These are phyloP conservation scores for Parathielavia hyrcaniae DNA, from an alignment of 495 filamentous ascomycete genomes.

Conservation along the genomic window DNA sequence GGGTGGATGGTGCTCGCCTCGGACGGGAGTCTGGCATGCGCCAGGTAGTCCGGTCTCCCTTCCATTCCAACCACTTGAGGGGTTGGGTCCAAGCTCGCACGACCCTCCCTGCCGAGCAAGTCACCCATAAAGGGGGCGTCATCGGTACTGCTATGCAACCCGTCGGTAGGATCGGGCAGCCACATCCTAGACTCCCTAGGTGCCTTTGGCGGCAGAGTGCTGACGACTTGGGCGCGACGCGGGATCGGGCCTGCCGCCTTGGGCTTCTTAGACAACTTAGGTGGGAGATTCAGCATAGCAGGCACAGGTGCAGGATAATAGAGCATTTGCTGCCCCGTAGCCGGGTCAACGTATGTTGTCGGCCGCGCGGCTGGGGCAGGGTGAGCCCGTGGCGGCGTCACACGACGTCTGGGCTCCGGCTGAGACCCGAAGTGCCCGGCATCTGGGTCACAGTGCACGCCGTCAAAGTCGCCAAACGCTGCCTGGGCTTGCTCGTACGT, in stretches of 20 bases:
- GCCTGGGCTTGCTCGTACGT: slow-evolving; percentile 62
- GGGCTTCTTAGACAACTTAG: slow-evolving; percentile 72
- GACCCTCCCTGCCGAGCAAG: slow-evolving; percentile 11
- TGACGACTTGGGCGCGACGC: slow-evolving; percentile 59
- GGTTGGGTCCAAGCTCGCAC: not conserved
- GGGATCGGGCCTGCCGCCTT: slow-evolving; percentile 53
- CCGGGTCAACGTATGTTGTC: slow-evolving; percentile 57
- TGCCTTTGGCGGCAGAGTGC: slow-evolving; percentile 35
- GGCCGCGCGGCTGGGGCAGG: slow-evolving; percentile 34
- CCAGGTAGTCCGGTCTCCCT: not conserved
- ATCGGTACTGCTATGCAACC: slow-evolving; percentile 19
- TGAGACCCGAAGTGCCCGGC: slow-evolving; percentile 28
- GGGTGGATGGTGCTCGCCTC: slow-evolving; percentile 31
- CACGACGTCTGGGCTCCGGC: slow-evolving; percentile 10
- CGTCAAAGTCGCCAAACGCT: slow-evolving; percentile 89
- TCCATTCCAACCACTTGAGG: slow-evolving; percentile 11
- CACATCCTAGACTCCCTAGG: slow-evolving; percentile 37
- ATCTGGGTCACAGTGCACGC: slow-evolving; percentile 71
- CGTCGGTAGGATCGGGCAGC: slow-evolving; percentile 43
- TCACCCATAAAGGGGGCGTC: slow-evolving; percentile 23
- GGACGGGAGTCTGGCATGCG: slow-evolving; percentile 26
- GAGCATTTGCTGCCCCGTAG: slow-evolving; percentile 69
- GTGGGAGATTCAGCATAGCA: slow-evolving; percentile 85
- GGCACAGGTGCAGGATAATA: slow-evolving; percentile 95
- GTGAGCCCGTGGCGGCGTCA: slow-evolving; percentile 26